Evolutionary conservation across 176 grass and related monocot genomes (phyloP).

Genomic region (Cymbopogon citratus): DNA sequence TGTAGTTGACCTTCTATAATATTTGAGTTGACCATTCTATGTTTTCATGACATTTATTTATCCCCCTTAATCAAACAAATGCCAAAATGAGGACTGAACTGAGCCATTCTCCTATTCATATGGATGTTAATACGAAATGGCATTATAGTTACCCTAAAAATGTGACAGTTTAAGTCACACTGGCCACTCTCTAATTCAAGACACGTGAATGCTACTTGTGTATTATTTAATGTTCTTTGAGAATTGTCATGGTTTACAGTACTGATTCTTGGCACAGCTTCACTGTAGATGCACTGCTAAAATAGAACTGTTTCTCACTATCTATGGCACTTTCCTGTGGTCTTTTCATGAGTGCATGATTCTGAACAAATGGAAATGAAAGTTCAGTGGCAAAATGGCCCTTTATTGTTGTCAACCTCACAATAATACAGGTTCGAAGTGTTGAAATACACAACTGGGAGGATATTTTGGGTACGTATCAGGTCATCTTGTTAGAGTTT

Average conservation of each 20-base stretch:
- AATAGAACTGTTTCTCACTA: background rate
- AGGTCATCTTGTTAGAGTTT: slow-evolving; percentile 37
- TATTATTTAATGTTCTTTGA: background rate
- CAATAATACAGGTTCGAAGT: slow-evolving; percentile 16
- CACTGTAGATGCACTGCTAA: background rate
- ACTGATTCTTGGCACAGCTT: background rate
- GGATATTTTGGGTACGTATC: slow-evolving; percentile 27
- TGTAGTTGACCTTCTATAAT: slow-evolving; percentile 4
- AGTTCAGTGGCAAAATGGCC: slow-evolving; percentile 15
- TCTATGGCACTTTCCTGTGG: background rate
- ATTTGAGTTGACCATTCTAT: slow-evolving; percentile 13
- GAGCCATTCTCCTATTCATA: background rate
- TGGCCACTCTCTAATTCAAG: background rate
- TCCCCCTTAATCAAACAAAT: background rate
- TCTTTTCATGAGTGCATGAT: slow-evolving; percentile 13
- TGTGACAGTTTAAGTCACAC: background rate
- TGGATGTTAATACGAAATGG: background rate
- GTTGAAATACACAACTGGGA: background rate
- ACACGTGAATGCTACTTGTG: background rate
- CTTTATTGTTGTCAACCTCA: slow-evolving; percentile 1
- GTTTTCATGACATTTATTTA: background rate
- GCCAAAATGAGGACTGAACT: background rate
- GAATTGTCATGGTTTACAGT: background rate
- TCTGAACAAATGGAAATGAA: slow-evolving; percentile 15
- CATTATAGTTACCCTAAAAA: background rate